Base-by-base conservation (phyloP, 1,139 yeast species). In the Suhomyces maxii region DNA sequence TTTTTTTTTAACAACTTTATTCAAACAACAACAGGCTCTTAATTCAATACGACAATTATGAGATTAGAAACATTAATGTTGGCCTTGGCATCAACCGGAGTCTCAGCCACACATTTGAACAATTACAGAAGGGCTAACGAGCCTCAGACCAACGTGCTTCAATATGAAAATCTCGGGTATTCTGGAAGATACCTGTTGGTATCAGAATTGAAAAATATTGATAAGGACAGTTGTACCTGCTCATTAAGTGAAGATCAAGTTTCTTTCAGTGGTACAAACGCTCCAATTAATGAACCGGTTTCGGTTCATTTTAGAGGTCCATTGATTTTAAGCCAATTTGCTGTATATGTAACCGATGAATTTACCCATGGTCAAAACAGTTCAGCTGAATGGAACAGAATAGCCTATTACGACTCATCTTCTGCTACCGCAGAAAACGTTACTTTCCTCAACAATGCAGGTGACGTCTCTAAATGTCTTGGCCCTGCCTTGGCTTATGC, bases 261-360 rank as follows among this genome's bases (percentile, higher is more conserved):
- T 14, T 53, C 79, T 8, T 87, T 89, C 69, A 77, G 86, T 12
- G 98, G 98, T 41, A 51, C 82, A 26, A 73, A 89, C 61, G 73
- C 96, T 41, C 98, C 98, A 32, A 72, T 91, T 51, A 83, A 89
- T 68, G 96, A 89, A 69, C 97, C 89, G 65, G 73, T 91, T 44
- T 84, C 96, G 13, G 88, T 93, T 47, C 98, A 91, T 68, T 89
- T 91, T 76, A 83, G 98, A 70, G 99, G 98, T 47, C 99, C 98
- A 32, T 67, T 93, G 55, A 76, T 80, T 49, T 79, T 91, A 63
- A 71, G 76, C 59, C 87, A 88, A 68, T 89, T 93, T 63, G 97
- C 90, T 56, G 70, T 64, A 34, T 73, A 72, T 55, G 65, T 62
- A 13, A 57, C 76, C 2, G 49, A 50, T 3, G 51, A 52, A 34